Conservation (phyloP, 208 protist genomes). For the Herpetomonas muscarum region DNA sequence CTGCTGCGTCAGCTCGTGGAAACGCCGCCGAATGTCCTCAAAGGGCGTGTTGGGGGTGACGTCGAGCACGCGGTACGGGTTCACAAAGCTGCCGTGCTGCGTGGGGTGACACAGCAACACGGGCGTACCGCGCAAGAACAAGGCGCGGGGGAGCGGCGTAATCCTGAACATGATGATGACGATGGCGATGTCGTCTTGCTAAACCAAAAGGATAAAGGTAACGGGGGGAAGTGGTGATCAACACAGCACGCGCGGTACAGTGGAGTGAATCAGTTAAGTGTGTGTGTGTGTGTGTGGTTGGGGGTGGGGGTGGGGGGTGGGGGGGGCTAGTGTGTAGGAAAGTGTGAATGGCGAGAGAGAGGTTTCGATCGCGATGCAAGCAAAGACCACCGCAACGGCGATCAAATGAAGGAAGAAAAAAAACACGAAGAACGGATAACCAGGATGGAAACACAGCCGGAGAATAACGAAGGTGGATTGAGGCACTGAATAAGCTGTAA, state of each 20-base stretch:
- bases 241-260: too few relatives aligned
- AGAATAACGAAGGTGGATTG: too few relatives aligned
- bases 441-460: too few relatives aligned
- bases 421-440: too few relatives aligned
- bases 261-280: neutral
- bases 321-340: neutral
- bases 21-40: conserved; percentile 46
- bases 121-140: conserved; percentile 12
- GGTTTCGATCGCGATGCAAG: too few relatives aligned
- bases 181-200: neutral
- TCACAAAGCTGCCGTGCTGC: conserved; percentile 14
- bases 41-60: conserved; percentile 40
- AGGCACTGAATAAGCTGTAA: too few relatives aligned
- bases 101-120: neutral
- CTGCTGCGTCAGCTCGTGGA: conserved; percentile 54
- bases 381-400: too few relatives aligned
- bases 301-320: neutral
- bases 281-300: conserved; percentile 12
- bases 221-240: too few relatives aligned
- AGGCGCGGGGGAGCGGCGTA: neutral
- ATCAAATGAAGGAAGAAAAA: too few relatives aligned
- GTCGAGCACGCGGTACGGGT: conserved; percentile 56
- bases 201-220: neutral
- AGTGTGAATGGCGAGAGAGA: neutral
- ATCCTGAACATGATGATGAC: neutral